Base-by-base conservation (phyloP, 306 rosid species). In the Sphenostylis stenocarpa region DNA sequence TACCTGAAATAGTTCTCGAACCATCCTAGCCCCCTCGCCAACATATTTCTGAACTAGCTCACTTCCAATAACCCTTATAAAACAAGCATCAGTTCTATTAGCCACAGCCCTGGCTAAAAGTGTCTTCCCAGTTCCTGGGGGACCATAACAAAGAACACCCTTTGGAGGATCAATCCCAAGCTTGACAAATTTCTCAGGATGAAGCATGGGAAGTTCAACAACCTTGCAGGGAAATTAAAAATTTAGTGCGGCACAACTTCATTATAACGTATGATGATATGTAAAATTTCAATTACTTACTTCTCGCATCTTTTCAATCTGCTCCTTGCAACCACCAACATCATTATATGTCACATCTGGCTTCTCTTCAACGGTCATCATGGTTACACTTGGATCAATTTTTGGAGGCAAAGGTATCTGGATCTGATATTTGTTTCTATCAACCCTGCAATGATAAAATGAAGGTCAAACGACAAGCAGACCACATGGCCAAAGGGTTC, bases 161-260 rank as follows among this genome's bases (percentile, higher is more conserved):
- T 96, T 96, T 11, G 99, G 99, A 85, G 99, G 99, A 87, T 96
- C 99, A 60, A 96, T 96, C 73, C 99, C 99, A 60, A 96, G 98
- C 90, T 96, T 93, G 73, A 92, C 98, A 67, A 92, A 96, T 78
- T 92, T 92, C 91, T 96, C 99, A 0, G 98, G 99, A 62, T 96
- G 99, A 90, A 93, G 98, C 98, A 96, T 93, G 69, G 99, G 99
- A 58, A 96, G 89, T 84, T 96, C 99, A 79, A 96, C 99, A 82
- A 96, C 99, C 99, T 96, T 75, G 81, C 73, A 77, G 19, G 19
- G 51, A 16, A 77, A 75, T 19, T 51, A 3, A 63, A 65, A 49
- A 43, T 53, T 83, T 73, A 86, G 84, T 13, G 57, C 20, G 69
- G 21, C 64, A 69, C 29, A 49, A 52, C 28, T 55, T 38, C 16